These are phyloP conservation scores for Cadophora luteo-olivacea DNA, from an alignment of 2,329 filamentous ascomycete species.

Conservation along the genomic window DNA sequence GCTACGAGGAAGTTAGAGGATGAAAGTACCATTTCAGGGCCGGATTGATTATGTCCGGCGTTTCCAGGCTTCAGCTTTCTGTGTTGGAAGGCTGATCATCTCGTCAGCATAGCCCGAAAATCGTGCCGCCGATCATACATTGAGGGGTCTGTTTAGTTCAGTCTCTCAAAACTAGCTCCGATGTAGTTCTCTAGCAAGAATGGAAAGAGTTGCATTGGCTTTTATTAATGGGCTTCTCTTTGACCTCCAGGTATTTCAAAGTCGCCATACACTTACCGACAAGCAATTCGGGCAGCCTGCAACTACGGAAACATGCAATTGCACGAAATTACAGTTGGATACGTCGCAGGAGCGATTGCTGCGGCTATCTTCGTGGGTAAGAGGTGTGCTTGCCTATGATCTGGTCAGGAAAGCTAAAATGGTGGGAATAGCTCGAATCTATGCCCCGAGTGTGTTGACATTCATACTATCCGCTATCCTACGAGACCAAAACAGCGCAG, in stretches of 20 bases:
- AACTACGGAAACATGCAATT: background rate
- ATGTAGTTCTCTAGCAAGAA: background rate
- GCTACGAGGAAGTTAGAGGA: background rate
- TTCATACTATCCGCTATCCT: constrained; percentile 48
- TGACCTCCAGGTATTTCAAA: background rate
- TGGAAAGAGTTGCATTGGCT: background rate
- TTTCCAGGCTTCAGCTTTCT: constrained; percentile 2
- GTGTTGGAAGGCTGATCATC: background rate
- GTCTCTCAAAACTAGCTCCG: background rate
- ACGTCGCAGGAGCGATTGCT: constrained; percentile 50
- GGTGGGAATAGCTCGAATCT: constrained; percentile 45
- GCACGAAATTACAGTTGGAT: constrained; percentile 45
- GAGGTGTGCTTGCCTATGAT: background rate
- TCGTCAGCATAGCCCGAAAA: constrained; percentile 4
- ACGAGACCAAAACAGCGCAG: constrained; percentile 46
- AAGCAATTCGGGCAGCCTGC: background rate
- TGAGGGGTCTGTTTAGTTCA: background rate
- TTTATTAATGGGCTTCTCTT: background rate
- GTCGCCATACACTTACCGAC: background rate
- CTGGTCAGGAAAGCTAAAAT: constrained; percentile 4
- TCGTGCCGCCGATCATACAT: background rate
- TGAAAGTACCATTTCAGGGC: background rate
- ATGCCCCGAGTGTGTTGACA: constrained; percentile 47
- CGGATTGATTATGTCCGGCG: constrained; percentile 12
- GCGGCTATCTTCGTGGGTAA: constrained; percentile 46